Evolutionary conservation across 192 early-diverging fungal species (phyloP).

Genomic region (Backusella australiensis): DNA sequence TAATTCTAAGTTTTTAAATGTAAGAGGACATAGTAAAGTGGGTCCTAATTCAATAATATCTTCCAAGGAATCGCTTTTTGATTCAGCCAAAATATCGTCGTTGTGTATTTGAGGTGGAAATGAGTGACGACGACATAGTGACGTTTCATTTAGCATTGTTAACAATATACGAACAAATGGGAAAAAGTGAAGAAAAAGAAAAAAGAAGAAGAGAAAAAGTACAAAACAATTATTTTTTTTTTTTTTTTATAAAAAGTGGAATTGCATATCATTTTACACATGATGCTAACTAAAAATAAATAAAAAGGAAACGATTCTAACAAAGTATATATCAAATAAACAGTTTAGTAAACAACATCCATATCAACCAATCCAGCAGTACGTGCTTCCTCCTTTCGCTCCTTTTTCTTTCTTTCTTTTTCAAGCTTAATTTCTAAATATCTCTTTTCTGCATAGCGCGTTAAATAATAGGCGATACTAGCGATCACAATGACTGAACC

Average conservation of each 20-base stretch:
- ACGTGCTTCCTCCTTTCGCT: constrained; percentile 30
- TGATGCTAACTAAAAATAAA: not conserved
- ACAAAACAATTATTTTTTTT: not conserved
- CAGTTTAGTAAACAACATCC: constrained; percentile 30
- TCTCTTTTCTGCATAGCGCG: constrained; percentile 17
- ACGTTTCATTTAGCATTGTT: not conserved
- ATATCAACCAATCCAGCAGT: constrained; percentile 26
- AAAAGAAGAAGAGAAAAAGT: not conserved
- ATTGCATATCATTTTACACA: constrained; percentile 4
- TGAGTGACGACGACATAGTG: not conserved
- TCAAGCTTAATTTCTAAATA: constrained; percentile 13
- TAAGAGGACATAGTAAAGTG: not conserved
- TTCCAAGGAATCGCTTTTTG: not conserved
- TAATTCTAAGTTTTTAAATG: not conserved
- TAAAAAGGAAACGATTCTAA: not conserved
- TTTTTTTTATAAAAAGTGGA: not conserved
- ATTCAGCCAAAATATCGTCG: not conserved
- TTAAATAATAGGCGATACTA: constrained; percentile 28
- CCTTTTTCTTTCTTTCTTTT: constrained; percentile 28
- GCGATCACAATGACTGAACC: constrained; percentile 23
- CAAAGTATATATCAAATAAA: not conserved
- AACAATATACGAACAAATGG: not conserved
- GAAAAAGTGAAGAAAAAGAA: not conserved
- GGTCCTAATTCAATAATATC: not conserved
- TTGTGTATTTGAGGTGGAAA: not conserved